Base-by-base conservation (phyloP, 441 rosid species). In the Eutrema salsugineum region DNA sequence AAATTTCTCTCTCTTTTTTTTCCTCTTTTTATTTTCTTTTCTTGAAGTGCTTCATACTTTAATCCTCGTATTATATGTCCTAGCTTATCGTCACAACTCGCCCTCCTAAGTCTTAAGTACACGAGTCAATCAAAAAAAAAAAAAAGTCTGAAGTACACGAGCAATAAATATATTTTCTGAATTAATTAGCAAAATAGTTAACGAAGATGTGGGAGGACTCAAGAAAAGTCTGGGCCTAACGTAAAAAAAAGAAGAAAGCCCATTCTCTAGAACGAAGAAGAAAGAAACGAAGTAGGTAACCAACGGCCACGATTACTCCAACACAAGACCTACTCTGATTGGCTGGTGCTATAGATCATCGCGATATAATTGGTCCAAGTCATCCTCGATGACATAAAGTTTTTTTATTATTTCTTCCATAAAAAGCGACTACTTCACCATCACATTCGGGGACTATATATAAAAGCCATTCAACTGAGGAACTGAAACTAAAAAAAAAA, bases 311-410 rank as follows among this genome's bases (percentile, higher is more conserved):
- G 69, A 66, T 53, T n/a, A 39, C 33, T 72, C 72, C 72, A 66
- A 71, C 80, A 77, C 14, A 71, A 51, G 53, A 15, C 20, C 55
- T 19, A 19, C 48, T 66, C 47, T 60, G 27, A 72, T 77, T 77
- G 80, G 80, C 17, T 30, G 46, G 3, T 2, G 15, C 16, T 6
- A 20, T 57, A 60, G 66, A 77, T 54, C 60, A 20, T 9, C 20
- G 56, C 0, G n/a, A 28, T 28, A 42, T 62, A 36, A 75, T 53
- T 68, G 79, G 79, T 75, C 66, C 79, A 76, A 66, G 69, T 60
- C 68, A 67, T 60, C 49, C 0, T 12, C 8, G 20, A 43, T 75
- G 73, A 75, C 78, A 68, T 62, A 54, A 24, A 38, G 66, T 40
- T 11, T 1, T 2, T 12, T 4, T 1, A 7, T 14, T 35, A 24